These are phyloP conservation scores for Volutella citrinella DNA, from an alignment of 2,329 filamentous ascomycete species.

Conservation along the genomic window DNA sequence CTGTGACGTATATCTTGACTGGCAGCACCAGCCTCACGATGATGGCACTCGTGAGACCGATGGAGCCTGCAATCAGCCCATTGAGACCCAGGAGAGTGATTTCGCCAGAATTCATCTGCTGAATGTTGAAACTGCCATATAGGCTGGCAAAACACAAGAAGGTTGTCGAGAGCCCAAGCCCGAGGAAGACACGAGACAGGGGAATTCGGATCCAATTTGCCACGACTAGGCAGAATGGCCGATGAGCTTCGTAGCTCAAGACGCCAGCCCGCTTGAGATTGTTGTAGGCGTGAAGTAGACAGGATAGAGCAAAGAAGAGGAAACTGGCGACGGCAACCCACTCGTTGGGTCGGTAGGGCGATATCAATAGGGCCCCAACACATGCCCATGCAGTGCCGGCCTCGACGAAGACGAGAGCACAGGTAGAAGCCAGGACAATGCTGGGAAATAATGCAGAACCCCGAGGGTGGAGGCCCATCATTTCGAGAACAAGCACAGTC, in stretches of 20 bases:
- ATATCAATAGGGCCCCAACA: slow-evolving; percentile 15
- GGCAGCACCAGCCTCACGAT: slow-evolving; percentile 5
- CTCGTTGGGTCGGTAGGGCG: slow-evolving; percentile 17
- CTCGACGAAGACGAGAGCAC: slow-evolving; percentile 12
- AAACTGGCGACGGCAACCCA: slow-evolving; percentile 20
- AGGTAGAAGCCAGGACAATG: slow-evolving; percentile 12
- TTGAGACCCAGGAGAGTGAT: slow-evolving; percentile 8
- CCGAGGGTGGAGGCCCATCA: slow-evolving; percentile 9
- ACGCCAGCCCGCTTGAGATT: slow-evolving; percentile 18
- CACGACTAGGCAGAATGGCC: slow-evolving; percentile 9
- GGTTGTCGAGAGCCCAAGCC: slow-evolving; percentile 9
- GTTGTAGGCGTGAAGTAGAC: slow-evolving; percentile 6
- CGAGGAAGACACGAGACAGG: slow-evolving; percentile 16
- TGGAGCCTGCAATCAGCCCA: slow-evolving; percentile 9
- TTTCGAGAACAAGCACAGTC: slow-evolving; percentile 17
- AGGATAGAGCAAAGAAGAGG: slow-evolving; percentile 22
- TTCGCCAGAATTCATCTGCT: slow-evolving; percentile 6
- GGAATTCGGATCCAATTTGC: slow-evolving; percentile 9
- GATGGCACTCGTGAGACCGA: slow-evolving; percentile 16
- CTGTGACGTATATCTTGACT: slow-evolving; percentile 2
- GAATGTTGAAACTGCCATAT: slow-evolving; percentile 16
- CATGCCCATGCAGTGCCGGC: slow-evolving; percentile 15
- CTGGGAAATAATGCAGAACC: slow-evolving; percentile 15
- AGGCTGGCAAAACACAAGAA: slow-evolving; percentile 15
- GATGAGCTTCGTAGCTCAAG: slow-evolving; percentile 8